These are phyloP conservation scores for Oidiodendron maius DNA, from an alignment of 495 filamentous ascomycete genomes.

Conservation along the genomic window DNA sequence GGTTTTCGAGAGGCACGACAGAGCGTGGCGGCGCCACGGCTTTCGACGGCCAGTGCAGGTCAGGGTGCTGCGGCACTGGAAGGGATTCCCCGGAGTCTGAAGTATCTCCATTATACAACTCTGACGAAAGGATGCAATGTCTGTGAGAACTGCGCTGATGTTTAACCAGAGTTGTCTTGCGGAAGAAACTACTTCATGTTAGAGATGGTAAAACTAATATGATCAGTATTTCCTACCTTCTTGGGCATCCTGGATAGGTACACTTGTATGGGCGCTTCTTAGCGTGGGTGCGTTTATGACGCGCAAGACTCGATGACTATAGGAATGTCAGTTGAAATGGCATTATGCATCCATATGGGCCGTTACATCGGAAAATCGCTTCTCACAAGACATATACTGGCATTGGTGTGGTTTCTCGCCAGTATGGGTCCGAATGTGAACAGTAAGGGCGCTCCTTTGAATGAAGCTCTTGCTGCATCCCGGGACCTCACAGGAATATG, in stretches of 20 bases:
- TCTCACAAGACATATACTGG: slow-evolving; percentile 71
- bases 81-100: slow-evolving; percentile 51
- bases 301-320: slow-evolving; percentile 81
- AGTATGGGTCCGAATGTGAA: slow-evolving; percentile 82
- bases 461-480: slow-evolving; percentile 87
- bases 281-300: slow-evolving; percentile 82
- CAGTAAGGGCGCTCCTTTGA: slow-evolving; percentile 80
- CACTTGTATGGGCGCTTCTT: slow-evolving; percentile 83
- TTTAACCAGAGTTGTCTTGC: slow-evolving; percentile 84
- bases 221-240: slow-evolving; percentile 52
- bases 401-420: slow-evolving; percentile 88
- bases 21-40: slow-evolving; percentile 8
- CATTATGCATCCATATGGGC: slow-evolving; percentile 7
- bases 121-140: slow-evolving; percentile 46
- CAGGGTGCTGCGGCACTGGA: slow-evolving; percentile 38
- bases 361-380: slow-evolving; percentile 82
- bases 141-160: slow-evolving; percentile 68
- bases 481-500: slow-evolving; percentile 63
- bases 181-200: slow-evolving; percentile 60
- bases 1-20: slow-evolving; percentile 11
- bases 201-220: slow-evolving; percentile 6
- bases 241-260: slow-evolving; percentile 67
- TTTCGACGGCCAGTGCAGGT: slow-evolving; percentile 28
- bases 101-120: slow-evolving; percentile 44
- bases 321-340: slow-evolving; percentile 29